Conservation (phyloP, 1,139 yeast species). For the Scheffersomyces segobiensis region DNA sequence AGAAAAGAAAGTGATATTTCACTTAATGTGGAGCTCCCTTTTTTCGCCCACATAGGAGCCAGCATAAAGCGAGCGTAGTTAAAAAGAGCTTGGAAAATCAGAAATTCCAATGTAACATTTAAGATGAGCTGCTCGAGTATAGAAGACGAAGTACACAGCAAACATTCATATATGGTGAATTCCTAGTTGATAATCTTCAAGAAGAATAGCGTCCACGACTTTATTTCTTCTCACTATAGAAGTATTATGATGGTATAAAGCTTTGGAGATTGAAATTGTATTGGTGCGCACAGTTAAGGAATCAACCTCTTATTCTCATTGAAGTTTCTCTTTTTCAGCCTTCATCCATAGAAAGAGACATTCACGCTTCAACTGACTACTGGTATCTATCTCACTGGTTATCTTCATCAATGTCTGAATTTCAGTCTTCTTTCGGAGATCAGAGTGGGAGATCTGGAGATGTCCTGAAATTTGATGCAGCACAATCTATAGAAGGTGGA, state of each 20-base stretch:
- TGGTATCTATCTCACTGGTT: not conserved
- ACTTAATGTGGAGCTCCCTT: not conserved
- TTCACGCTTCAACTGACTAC: not conserved
- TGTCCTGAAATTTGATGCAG: not conserved
- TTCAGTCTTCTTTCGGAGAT: not conserved
- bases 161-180: not conserved
- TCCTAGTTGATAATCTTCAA: not conserved
- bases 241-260: too few species aligned
- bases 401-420: not conserved
- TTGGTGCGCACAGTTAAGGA: not conserved
- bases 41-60: not conserved
- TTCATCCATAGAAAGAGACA: not conserved
- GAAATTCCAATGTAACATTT: not conserved
- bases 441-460: not conserved
- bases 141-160: not conserved
- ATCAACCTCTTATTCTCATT: not conserved
- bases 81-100: not conserved
- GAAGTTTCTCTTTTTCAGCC: not conserved
- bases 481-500: not conserved
- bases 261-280: not conserved
- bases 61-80: not conserved
- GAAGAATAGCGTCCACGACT: not conserved
- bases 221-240: not conserved
- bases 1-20: not conserved
- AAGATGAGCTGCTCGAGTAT: not conserved